Base-by-base conservation (phyloP, 371 early-diverging fungal genomes). In the Apophysomyces variabilis region DNA sequence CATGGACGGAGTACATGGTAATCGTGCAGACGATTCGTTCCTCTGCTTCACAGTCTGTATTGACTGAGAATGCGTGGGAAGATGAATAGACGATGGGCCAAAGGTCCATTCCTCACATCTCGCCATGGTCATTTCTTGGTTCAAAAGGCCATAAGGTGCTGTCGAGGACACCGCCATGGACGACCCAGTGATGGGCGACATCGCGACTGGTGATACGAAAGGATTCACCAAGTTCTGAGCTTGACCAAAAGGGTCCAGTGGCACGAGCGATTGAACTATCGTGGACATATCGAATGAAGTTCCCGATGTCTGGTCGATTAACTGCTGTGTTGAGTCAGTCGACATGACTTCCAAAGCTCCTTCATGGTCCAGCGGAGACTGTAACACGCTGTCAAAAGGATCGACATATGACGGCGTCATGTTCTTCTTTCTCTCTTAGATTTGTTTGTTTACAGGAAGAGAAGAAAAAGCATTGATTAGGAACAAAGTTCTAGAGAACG, bases 391-490 rank as follows among this genome's bases (percentile, higher is more conserved):
- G 54, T 50, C 54, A 50, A 50, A 50, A 50, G 54, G 54, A 50
- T 50, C 54, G 54, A 50, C 54, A 50, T 50, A 50, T 26, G 54
- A 50, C 54, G 54, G 54, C 21, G 54, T 50, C 54, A 50, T 50
- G 21, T 50, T 50, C 21, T 50, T 50, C 54, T 50, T 50, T 16
- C 54, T 50, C 21, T 26, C 13, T 50, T 16, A 14, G 47, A n/a
- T 7, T 47, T 21, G 54, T 50, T 50, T 50, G 54, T 50, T 50
- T 50, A 50, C 54, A 50, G 41, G 2, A 41, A 41, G 13, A 41
- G 41, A 50, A 50, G 21, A 21, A 50, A 50, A 21, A 50, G 54
- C 54, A 26, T 26, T 26, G 32, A 26, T 50, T n/a, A 50, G 21
- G 21, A 26, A 9, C 54, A 21, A 21, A 16, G 54, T 4, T 50